phyloP scores from a whole-genome alignment of 2,329 filamentous ascomycete species.

The Fusarium tupiense region DNA sequence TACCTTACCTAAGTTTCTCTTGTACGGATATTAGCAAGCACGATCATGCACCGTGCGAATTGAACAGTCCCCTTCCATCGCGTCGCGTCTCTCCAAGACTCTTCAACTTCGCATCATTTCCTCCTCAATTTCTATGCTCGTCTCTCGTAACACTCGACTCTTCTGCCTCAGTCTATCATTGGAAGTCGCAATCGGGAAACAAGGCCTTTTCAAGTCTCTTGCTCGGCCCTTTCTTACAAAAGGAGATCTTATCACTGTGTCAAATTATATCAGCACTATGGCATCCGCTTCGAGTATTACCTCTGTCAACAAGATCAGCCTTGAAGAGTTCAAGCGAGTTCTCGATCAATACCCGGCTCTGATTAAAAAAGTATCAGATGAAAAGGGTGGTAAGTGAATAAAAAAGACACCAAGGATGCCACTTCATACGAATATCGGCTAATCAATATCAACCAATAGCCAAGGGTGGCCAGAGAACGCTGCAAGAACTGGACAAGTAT shows the following conservation, averaged over 20 bases:
- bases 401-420: background rate
- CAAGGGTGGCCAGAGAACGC: slow-evolving; percentile 60
- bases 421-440: background rate
- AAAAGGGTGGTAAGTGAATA: slow-evolving; percentile 54
- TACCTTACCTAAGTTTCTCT: no score
- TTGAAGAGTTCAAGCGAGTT: slow-evolving; percentile 48
- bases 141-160: background rate
- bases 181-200: background rate
- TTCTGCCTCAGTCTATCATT: background rate
- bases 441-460: slow-evolving; percentile 43
- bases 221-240: background rate
- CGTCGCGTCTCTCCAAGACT: slow-evolving; percentile 21
- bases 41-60: slow-evolving; percentile 13
- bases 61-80: background rate
- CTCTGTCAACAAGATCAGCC: slow-evolving; percentile 40
- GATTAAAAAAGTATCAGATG: slow-evolving; percentile 55
- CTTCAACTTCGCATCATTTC: slow-evolving; percentile 8
- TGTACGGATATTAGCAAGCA: background rate
- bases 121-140: background rate
- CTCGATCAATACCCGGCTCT: slow-evolving; percentile 53
- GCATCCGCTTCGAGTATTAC: slow-evolving; percentile 8
- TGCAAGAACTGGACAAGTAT: slow-evolving; percentile 68
- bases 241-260: background rate
- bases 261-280: slow-evolving; percentile 22
- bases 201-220: background rate